Base-by-base conservation (phyloP, 176 grass and related monocot genomes). In the Secale cereale region DNA sequence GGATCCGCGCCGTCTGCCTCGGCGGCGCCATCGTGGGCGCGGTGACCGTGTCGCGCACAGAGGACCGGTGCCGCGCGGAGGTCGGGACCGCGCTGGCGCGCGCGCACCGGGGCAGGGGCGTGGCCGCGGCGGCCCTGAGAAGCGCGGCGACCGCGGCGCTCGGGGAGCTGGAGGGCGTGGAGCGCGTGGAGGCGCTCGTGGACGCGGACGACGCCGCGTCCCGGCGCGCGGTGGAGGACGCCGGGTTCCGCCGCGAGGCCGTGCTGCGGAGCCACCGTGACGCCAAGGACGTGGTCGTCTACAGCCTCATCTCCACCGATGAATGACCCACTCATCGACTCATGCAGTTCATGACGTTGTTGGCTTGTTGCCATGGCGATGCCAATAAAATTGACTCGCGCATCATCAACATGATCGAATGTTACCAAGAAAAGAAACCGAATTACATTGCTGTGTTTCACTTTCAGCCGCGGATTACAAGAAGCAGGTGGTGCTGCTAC, bases 111-210 rank as follows among this genome's bases (percentile, higher is more conserved):
- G 93, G 93, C 7, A 84, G 33, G 22, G 89, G 96, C 74, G 70
- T 87, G 56, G 86, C 76, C 26, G 87, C 95, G 75, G 82, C 78
- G 73, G 91, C 93, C 17, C 83, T 92, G 70, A 88, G 68, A 70
- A 71, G 16, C 35, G 65, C 77, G 48, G 45, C 85, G 10, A 26
- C 14, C 28, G n/a, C 63, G 33, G 77, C 69, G 70, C 89, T 95
- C 74, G 32, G 4, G 15, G 91, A 89, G 2, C 33, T 94, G 19
- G 73, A 87, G 7, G 89, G 88, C n/a, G 67, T 94, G 80, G 96
- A 98, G 89, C 90, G 95, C 85, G 79, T 98, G 28, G 91, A 95
- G 84, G 91, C 91, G 69, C 52, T 95, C 69, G 88, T 98, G 60
- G 87, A 92, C 68, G 81, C 81, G 11, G 81, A 91, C 30, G 83